phyloP scores from a whole-genome alignment of 2,329 filamentous ascomycete genomes.

The Acarospora socialis region DNA sequence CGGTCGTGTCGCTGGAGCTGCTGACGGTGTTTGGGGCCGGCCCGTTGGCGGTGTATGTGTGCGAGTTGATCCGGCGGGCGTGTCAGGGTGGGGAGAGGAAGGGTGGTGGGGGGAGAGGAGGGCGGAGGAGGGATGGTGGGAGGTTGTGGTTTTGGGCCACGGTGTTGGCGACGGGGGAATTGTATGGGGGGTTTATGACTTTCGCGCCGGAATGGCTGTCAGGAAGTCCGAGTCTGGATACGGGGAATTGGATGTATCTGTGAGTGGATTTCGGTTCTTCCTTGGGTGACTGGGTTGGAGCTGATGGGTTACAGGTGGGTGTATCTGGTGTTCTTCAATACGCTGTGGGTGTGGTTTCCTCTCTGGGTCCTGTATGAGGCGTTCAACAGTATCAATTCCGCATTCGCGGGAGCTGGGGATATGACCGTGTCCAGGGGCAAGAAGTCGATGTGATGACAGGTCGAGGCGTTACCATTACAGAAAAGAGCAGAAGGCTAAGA shows the following conservation, averaged over 20 bases:
- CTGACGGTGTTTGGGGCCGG: slow-evolving; percentile 47
- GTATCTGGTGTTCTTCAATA: slow-evolving; percentile 51
- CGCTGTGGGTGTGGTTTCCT: slow-evolving; percentile 39
- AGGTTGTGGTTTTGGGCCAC: slow-evolving; percentile 42
- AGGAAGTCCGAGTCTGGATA: slow-evolving; percentile 42
- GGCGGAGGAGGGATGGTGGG: slow-evolving; percentile 20
- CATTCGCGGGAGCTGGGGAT: slow-evolving; percentile 7
- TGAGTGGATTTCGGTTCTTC: slow-evolving; percentile 16
- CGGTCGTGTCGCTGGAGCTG: slow-evolving; percentile 44
- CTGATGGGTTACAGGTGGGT: slow-evolving; percentile 26
- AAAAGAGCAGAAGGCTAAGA: too few species aligned
- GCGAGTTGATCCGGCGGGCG: slow-evolving; percentile 32
- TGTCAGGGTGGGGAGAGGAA: slow-evolving; percentile 12
- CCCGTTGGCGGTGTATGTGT: slow-evolving; percentile 43
- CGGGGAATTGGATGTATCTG: slow-evolving; percentile 45
- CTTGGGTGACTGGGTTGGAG: background rate
- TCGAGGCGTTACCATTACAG: too few species aligned
- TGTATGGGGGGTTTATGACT: slow-evolving; percentile 53
- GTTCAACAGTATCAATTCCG: slow-evolving; percentile 7
- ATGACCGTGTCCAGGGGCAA: background rate
- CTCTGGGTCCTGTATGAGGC: slow-evolving; percentile 9
- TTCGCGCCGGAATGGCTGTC: slow-evolving; percentile 52
- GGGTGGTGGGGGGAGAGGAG: slow-evolving; percentile 20
- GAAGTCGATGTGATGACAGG: slow-evolving; percentile 3
- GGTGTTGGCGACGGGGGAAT: slow-evolving; percentile 46